Evolutionary conservation across 495 filamentous ascomycete genomes (phyloP), one percentile per base, ranked within the genome.

Genomic region (Trichoderma orchidacearum): DNA sequence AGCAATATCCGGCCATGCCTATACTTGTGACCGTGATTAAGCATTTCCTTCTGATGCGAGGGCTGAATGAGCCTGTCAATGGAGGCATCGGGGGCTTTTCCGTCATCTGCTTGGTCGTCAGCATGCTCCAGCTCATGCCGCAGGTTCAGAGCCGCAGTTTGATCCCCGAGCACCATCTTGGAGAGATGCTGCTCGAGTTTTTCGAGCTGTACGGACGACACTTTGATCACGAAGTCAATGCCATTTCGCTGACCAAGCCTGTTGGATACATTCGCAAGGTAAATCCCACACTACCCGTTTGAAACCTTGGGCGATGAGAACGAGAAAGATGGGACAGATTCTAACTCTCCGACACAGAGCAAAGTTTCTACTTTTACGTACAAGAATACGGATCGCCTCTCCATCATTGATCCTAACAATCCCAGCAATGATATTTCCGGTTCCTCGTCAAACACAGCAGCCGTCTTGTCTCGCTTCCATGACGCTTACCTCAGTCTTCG

Each of bases 11-110:
- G 0, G 81, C 78, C 1, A 90, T 97, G 87, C 87, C 87, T 2
- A 75, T 85, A 34, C 69, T 98, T 21, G 85, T 93, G 12, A 81
- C 87, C 0, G 59, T 98, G 25, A 81, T 98, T 69, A 98, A 98
- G 69, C 94, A 97, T 55, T 90, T 94, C 56, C 72, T 98, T 18
- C 72, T 85, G 17, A 91, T 98, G 80, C 80, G 90, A 38, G 87
- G 83, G 1, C 74, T 96, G 32, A 95, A 96, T 59, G 93, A 98
- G 66, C 89, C 94, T 2, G 82, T 84, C 18, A 84, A 80, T 41
- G 94, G 94, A 56, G 94, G 94, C 0, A 76, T 98, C n/a, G 94
- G 93, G 31, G 91, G 92, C 1, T 96, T 97, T 63, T 86, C 90
- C 1, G 85, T 95, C 54, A 95, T 86, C 36, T 98, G 94, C 71